A percentile compares a stretch with the other conserved stretches of the same genome.
Conservation (phyloP, 1,284 basidiomycete genomes). For the Trichosporon sp. region DNA sequence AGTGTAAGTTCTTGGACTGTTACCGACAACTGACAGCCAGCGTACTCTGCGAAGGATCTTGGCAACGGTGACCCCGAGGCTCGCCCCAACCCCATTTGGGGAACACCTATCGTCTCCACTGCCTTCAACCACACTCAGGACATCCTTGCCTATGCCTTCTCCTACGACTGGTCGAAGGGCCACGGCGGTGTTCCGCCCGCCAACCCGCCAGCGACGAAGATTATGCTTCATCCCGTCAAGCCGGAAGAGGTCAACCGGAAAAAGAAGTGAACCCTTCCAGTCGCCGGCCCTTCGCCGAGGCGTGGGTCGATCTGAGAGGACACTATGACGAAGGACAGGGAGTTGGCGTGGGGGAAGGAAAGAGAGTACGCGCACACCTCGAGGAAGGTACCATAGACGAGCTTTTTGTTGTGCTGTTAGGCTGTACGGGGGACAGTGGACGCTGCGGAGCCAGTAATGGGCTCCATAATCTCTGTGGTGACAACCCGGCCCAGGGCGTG, state of each 20-base stretch:
- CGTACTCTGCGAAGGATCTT: conserved; percentile 53
- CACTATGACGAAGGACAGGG: too few relatives aligned
- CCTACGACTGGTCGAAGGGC: conserved; percentile 87
- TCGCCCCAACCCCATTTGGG: conserved; percentile 51
- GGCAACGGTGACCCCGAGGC: conserved; percentile 63
- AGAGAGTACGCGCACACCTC: background rate
- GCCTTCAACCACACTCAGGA: conserved; percentile 77
- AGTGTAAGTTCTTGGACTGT: conserved; percentile 57
- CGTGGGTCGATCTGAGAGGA: background rate
- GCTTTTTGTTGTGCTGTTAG: conserved; percentile 1
- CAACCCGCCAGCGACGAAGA: conserved; percentile 56
- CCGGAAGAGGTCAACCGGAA: conserved; percentile 71
- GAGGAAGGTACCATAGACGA: conserved; percentile 1
- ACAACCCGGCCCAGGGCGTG: background rate
- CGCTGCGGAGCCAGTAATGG: background rate
- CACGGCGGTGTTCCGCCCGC: conserved; percentile 72
- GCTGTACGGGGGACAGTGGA: background rate
- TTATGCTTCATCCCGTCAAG: conserved; percentile 86
- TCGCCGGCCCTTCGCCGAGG: background rate
- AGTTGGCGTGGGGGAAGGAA: background rate
- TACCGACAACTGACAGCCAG: conserved; percentile 10
- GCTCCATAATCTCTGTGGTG: background rate
- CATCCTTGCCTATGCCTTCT: conserved; percentile 84
- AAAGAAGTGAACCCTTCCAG: conserved; percentile 17
- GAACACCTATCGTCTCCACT: conserved; percentile 52